Evolutionary conservation across 352 stramenopile species (phyloP), one percentile per base, ranked within the genome.

Genomic region (Phytopythium montanum): DNA sequence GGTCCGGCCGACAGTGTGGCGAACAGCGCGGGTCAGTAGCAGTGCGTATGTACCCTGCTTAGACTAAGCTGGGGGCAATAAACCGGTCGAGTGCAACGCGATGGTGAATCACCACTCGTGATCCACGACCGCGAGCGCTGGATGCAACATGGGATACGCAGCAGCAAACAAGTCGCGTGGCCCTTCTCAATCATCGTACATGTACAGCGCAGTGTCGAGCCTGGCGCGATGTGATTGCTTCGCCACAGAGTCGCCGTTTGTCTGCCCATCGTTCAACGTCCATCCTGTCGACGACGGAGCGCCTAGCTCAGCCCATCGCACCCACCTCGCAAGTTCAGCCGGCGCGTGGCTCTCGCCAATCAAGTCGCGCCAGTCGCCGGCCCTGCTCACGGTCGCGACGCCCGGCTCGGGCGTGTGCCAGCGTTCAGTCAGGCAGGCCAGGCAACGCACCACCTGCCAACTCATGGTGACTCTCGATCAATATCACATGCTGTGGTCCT

Each of bases 131-230:
- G 39, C 5, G 39, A 12, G 39, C 6, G 39, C 39, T 45, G 39
- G 39, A 16, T 45, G 39, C n/a, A 25, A 44, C 39, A 45, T 45
- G 39, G 23, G 39, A 45, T 45, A 45, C 18, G 19, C 34, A n/a
- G 3, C 10, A 19, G 31, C 10, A 36, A 42, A n/a, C n/a, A 21
- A 45, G 19, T 49, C 21, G 42, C 6, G 42, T 29, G 42, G 42
- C n/a, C 42, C 42, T 49, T 49, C 42, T 49, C 42, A 49, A 19
- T n/a, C n/a, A 49, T 29, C n/a, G 31, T 36, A n/a, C n/a, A n/a
- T n/a, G n/a, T n/a, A n/a, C n/a, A n/a, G n/a, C n/a, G n/a, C n/a
- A n/a, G n/a, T 7, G 31, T 6, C 31, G 12, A 10, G 8, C 31
- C 14, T 41, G 36, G 12, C 12, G 36, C 1, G 36, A 41, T 48